Base-by-base conservation (phyloP, 257 asterid genomes). In the Misopates orontium region DNA sequence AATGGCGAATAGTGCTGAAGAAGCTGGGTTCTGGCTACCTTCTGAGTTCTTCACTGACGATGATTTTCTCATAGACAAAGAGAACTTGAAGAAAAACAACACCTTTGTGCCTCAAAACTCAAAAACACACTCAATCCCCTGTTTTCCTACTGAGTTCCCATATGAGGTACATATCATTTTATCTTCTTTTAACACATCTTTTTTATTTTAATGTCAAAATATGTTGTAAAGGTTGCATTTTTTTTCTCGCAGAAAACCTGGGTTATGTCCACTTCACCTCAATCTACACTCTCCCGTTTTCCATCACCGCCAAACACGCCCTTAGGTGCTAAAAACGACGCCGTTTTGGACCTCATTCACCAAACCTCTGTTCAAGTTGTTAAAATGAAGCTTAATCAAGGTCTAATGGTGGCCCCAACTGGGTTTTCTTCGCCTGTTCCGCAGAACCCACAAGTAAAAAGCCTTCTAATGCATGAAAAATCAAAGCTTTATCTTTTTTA, bases 1-100 rank as follows among this genome's bases (percentile, higher is more conserved):
- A 50, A 83, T 85, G 94, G 77, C 80, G 17, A 80, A 73, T 18
- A 64, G 61, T 51, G 73, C 55, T 21, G 84, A 83, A 60, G 79
- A 62, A 60, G 76, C 64, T 3, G 90, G 82, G 59, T 85, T 82
- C 71, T 85, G 89, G 87, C 47, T 90, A 66, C 95, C 95, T 1
- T 68, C 97, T 4, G 95, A 90, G 85, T 83, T 87, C 75, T 67
- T 90, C 2, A 72, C 81, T 1, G 85, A 79, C 62, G 95, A 90
- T 15, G 95, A 89, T 60, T 66, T 80, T 2, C 73, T 71, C 49
- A 63, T 69, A 64, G 85, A 73, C 61, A 67, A 70, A 4, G 67
- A 70, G 20, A 60, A 57, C 56, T 16, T 60, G 5, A 19, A 18
- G 23, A 67, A 73, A 32, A 65, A 59, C 64, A 48, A 71, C 47